Evolutionary conservation across 2,329 filamentous ascomycete species (phyloP), one percentile per base, ranked within the genome.

Genomic region (Cladosporium halotolerans): DNA sequence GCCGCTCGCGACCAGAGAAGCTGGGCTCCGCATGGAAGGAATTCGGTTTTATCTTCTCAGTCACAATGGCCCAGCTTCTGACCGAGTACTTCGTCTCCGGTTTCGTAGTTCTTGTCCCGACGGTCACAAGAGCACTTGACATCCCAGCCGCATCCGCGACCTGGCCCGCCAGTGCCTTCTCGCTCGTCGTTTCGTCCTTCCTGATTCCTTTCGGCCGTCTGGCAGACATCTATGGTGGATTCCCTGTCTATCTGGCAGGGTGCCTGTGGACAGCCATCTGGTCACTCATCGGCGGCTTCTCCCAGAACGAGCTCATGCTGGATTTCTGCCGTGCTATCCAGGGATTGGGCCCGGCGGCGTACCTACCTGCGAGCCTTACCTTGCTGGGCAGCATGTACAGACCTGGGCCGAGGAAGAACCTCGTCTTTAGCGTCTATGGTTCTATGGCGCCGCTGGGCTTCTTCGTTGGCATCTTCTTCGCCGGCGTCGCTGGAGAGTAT

Each of bases 61-160:
- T 69, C 10, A 58, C 61, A 36, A 66, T 66, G 57, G 65, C 65
- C 4, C 64, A 66, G 44, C 32, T 61, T 3, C 52, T 67, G 19
- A 63, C 61, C 76, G 87, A 91, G 71, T 91, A 85, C 69, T 86
- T 85, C 64, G 79, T 92, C 47, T 86, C 84, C 44, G 89, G 89
- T 32, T 93, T 91, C 63, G 81, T 77, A 54, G 72, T 83, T 55
- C 70, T 92, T 23, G 69, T 91, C 0, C 88, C 88, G 1, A 81
- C 80, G 0, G 68, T 93, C 3, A 74, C 81, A 9, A 64, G 68
- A 9, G 76, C 81, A 1, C 76, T 93, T 3, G 52, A 81, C 38
- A 89, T 93, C 39, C 80, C 86, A 0, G 77, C 83, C 42, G 79
- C 83, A 36, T 82, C 84, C 4, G 71, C 72, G 2, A 78, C 78